Evolutionary conservation across 2,329 filamentous ascomycete genomes (phyloP), one percentile per base, ranked within the genome.

Genomic region (Tolypocladium nubicola): DNA sequence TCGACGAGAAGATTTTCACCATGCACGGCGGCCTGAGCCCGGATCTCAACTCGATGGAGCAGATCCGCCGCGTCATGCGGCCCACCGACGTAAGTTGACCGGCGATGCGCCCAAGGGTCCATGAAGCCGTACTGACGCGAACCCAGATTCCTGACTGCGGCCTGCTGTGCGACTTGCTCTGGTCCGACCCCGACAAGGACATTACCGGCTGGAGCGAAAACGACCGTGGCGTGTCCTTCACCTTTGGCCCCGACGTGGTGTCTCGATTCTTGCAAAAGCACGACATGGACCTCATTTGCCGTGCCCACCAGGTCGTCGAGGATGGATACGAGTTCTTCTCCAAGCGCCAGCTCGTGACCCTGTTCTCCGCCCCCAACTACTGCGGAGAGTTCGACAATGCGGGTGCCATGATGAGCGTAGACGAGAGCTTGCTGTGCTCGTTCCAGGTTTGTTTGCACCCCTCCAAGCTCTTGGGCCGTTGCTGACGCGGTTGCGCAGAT

Each of bases 301-400:
- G 94, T 75, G 94, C 94, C 63, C 94, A 99, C 76, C 93, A 97
- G 76, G 94, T 97, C 62, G 94, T 99, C 58, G 94, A 99, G 76
- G 94, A 99, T 68, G 94, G 94, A 58, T 99, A 99, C 77, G 94
- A 99, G 75, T 99, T 99, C 81, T 99, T 99, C 80, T 96, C 91
- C 61, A 97, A 97, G 79, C 87, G 94, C 66, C 93, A 97, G 75
- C 81, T 99, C 63, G 94, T 99, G 62, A 99, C 94, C 58, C 80
- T 99, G 59, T 99, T 99, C 80, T 96, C 90, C 70, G 94, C 94
- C 56, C 94, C 94, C 65, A 99, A 99, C 79, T 99, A 99, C 81
- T 99, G 93, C 69, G 93, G 93, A 74, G 94, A 99, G 78, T 99
- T 99, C 71, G 94, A 99, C 81, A 99, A 99, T 71, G 93, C 93